Evolutionary conservation across 352 stramenopile genomes (phyloP).

Genomic region (Globisporangium recalcitrans): DNA sequence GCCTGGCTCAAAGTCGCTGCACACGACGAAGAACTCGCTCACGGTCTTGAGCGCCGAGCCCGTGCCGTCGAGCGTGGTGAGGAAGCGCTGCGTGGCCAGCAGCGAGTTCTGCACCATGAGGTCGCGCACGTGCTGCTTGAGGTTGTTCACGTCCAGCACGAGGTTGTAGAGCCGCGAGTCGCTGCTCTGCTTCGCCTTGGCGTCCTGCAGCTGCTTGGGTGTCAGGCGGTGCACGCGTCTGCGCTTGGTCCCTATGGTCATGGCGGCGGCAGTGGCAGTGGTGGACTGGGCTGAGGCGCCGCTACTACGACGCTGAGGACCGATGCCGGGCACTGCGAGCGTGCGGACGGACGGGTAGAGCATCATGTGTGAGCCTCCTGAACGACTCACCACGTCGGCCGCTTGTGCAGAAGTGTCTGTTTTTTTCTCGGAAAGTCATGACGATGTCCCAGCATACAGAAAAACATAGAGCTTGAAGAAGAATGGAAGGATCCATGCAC

Average conservation of each 20-base stretch:
- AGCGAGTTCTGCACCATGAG: slow-evolving; percentile 2
- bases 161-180: slow-evolving; percentile 19
- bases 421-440: too few species aligned
- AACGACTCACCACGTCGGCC: background rate
- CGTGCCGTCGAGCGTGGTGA: background rate
- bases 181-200: background rate
- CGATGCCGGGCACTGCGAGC: background rate
- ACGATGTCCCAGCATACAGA: too few species aligned
- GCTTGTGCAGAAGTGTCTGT: too few species aligned
- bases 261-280: background rate
- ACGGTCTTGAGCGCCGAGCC: slow-evolving; percentile 12
- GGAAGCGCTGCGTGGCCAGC: background rate
- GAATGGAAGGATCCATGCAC: too few species aligned
- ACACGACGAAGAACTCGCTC: slow-evolving; percentile 16
- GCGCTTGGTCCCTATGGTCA: background rate
- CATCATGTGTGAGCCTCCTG: background rate
- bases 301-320: background rate
- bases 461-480: background rate
- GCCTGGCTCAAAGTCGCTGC: background rate
- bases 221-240: slow-evolving; percentile 1
- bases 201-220: slow-evolving; percentile 1
- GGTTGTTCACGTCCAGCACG: slow-evolving; percentile 28
- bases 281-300: background rate
- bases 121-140: slow-evolving; percentile 17
- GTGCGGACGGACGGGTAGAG: background rate